Conservation (phyloP, 176 grass and related monocot species). For the Eragrostis nindensis region DNA sequence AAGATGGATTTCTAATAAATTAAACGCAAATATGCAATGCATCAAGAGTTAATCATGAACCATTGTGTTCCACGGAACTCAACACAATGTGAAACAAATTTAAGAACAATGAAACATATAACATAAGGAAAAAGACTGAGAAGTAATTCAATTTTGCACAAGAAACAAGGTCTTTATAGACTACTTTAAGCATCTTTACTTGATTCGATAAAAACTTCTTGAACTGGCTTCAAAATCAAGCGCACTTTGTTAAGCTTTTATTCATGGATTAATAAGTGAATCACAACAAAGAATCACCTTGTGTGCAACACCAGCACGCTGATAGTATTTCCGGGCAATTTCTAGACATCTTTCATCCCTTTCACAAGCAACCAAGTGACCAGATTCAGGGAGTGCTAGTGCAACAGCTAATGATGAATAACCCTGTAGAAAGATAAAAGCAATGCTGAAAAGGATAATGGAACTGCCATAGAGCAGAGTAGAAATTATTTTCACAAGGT, state of each 20-base stretch:
- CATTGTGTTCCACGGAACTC: background rate
- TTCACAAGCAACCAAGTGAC: conserved; percentile 91
- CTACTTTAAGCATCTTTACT: background rate
- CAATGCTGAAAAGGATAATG: background rate
- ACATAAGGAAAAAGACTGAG: conserved; percentile 1
- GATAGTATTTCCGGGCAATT: conserved; percentile 89
- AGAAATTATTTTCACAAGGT: background rate
- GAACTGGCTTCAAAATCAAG: background rate
- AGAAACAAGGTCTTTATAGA: background rate
- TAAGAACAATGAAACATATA: background rate
- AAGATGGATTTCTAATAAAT: background rate
- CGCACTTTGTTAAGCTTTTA: conserved; percentile 10
- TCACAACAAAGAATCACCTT: conserved; percentile 54
- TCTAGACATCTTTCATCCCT: conserved; percentile 80
- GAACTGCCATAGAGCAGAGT: background rate
- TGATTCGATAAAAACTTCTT: background rate
- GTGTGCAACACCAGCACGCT: conserved; percentile 71
- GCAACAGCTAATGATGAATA: conserved; percentile 96
- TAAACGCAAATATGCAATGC: conserved; percentile 3
- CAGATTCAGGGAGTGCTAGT: conserved; percentile 83
- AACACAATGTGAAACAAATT: conserved; percentile 15
- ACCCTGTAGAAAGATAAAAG: conserved; percentile 53
- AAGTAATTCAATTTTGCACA: conserved; percentile 24
- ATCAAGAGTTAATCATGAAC: background rate
- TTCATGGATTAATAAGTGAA: background rate